phyloP scores from a whole-genome alignment of 208 protist genomes.

The Leishmania major region DNA sequence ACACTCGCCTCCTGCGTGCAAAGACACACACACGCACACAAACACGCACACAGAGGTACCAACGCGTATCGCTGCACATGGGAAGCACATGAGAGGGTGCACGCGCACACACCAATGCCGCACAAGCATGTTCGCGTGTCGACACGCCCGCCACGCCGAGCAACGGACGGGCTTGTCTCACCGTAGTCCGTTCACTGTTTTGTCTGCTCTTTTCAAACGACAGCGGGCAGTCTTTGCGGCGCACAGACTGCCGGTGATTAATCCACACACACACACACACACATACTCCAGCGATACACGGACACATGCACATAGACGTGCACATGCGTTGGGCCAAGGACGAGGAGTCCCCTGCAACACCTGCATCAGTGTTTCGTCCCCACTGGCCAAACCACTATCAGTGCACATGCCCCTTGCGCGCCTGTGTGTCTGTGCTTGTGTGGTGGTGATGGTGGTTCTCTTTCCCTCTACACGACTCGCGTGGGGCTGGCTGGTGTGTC shows the following conservation, averaged over 20 bases:
- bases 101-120: neutral
- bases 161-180: too few relatives aligned
- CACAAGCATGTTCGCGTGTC: neutral
- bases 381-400: neutral
- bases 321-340: neutral
- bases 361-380: neutral
- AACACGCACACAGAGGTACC: neutral
- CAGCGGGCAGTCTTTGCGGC: neutral
- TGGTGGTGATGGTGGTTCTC: neutral
- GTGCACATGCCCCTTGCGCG: neutral
- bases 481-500: neutral
- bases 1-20: neutral
- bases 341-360: neutral
- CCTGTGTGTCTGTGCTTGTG: constrained; percentile 11
- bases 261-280: too few relatives aligned
- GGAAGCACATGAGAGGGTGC: neutral
- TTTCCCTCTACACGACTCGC: neutral
- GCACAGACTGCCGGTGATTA: neutral
- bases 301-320: neutral
- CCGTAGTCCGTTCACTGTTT: too few relatives aligned
- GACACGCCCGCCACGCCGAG: neutral
- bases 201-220: too few relatives aligned
- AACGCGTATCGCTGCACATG: neutral
- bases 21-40: neutral
- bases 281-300: neutral